Evolutionary conservation across 192 early-diverging fungal genomes (phyloP).

Genomic region (Backusella tarrabulga): DNA sequence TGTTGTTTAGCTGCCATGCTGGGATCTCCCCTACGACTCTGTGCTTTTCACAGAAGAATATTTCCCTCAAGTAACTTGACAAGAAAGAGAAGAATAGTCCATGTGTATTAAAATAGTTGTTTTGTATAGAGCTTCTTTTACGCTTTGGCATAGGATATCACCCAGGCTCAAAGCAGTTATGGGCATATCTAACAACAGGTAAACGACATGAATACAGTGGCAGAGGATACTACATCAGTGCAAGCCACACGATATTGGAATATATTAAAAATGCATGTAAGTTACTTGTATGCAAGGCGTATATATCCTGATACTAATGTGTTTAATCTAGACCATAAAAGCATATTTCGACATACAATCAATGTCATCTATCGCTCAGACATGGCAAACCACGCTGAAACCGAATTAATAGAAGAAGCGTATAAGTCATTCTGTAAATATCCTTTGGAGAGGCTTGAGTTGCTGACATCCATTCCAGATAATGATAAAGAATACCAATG

Average conservation of each 20-base stretch:
- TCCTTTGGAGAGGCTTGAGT: not conserved
- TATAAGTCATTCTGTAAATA: not conserved
- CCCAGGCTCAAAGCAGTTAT: not conserved
- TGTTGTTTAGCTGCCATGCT: constrained; percentile 8
- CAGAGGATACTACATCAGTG: constrained; percentile 15
- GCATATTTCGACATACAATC: not conserved
- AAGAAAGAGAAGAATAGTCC: not conserved
- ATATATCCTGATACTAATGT: not conserved
- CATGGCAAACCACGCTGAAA: constrained; percentile 7
- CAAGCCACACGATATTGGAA: not conserved
- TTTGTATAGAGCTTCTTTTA: constrained; percentile 7
- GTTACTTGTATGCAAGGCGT: not conserved
- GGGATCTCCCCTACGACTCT: constrained; percentile 11
- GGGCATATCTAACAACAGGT: constrained; percentile 17
- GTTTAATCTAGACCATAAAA: not conserved
- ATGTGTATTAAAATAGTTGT: not conserved
- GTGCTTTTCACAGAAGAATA: not conserved
- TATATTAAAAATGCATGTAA: constrained; percentile 7
- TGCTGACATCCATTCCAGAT: not conserved
- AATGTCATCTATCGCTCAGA: constrained; percentile 7
- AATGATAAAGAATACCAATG: not conserved
- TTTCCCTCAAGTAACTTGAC: constrained; percentile 16
- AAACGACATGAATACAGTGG: constrained; percentile 13
- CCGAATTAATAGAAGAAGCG: not conserved
- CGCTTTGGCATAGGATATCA: constrained; percentile 19